Conservation (phyloP, 768 basidiomycete species). For the Podaxis mareebaensis region DNA sequence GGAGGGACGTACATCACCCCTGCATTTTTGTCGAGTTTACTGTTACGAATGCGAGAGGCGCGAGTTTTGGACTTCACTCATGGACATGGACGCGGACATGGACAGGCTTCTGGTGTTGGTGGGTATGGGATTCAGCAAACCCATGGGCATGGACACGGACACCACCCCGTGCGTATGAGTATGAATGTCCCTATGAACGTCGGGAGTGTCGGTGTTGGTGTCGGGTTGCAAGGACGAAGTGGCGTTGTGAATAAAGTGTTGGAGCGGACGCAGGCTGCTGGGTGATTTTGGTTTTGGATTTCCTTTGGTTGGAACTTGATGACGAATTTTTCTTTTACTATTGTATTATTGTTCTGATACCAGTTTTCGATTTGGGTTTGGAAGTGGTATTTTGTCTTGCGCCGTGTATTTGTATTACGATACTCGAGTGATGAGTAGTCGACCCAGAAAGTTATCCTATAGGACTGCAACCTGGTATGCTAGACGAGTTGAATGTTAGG, state of each 20-base stretch:
- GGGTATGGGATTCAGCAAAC: neutral
- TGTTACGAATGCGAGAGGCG: slow-evolving; percentile 69
- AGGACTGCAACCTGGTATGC: too few species aligned
- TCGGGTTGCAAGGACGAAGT: slow-evolving; percentile 3
- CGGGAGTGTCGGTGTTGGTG: neutral
- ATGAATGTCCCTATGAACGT: neutral
- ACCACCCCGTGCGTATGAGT: slow-evolving; percentile 1
- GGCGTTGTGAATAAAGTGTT: slow-evolving; percentile 66
- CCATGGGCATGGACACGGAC: slow-evolving; percentile 37
- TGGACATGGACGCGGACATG: neutral
- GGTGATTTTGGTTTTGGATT: neutral
- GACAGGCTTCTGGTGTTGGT: neutral
- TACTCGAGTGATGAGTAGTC: too few species aligned
- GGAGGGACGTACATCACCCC: slow-evolving; percentile 47
- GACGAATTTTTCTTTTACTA: too few species aligned
- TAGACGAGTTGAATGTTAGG: too few species aligned
- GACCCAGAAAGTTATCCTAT: too few species aligned
- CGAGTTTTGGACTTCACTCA: slow-evolving; percentile 54
- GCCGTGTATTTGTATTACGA: too few species aligned
- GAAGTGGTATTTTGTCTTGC: too few species aligned
- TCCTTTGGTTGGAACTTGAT: too few species aligned
- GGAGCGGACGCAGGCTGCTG: slow-evolving; percentile 66
- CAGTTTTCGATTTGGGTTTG: too few species aligned
- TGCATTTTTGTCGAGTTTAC: slow-evolving; percentile 50
- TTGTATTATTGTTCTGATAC: too few species aligned